These are phyloP conservation scores for Astragalus membranaceus DNA, from an alignment of 306 rosid species.

Conservation along the genomic window DNA sequence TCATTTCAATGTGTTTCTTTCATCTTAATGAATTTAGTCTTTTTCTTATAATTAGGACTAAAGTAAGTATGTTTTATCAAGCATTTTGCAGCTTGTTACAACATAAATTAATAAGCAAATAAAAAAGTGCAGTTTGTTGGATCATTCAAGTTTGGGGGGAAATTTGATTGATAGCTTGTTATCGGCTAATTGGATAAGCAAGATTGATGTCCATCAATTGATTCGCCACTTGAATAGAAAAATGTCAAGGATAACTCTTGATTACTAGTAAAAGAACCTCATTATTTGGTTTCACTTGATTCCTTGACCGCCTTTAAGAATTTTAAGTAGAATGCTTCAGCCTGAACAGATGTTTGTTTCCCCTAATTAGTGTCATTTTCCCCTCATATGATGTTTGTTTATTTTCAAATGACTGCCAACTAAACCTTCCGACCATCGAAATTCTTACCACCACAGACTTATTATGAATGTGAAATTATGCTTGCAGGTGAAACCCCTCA, in stretches of 20 bases:
- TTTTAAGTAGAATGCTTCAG: not conserved
- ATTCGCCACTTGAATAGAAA: too few relatives aligned
- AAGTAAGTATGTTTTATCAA: not conserved
- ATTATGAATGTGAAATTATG: not conserved
- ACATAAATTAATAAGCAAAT: not conserved
- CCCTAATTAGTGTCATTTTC: not conserved
- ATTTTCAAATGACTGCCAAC: not conserved
- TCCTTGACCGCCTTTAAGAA: not conserved
- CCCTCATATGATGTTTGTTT: not conserved
- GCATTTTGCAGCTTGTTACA: not conserved
- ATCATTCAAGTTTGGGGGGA: not conserved
- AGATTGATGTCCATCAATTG: too few relatives aligned
- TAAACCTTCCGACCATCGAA: not conserved
- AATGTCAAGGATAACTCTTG: not conserved
- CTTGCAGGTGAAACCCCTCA: slow-evolving; percentile 28
- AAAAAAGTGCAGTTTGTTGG: not conserved
- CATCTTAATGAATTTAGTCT: too few relatives aligned
- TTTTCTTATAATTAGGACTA: too few relatives aligned
- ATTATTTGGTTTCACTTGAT: slow-evolving; percentile 1
- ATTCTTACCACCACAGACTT: not conserved
- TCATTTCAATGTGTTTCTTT: too few relatives aligned
- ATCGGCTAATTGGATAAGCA: too few relatives aligned
- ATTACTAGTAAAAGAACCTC: not conserved
- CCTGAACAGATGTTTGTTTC: not conserved
- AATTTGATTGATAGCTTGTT: too few relatives aligned